Base-by-base conservation (phyloP, 257 asterid genomes). In the Lycium ferocissimum region DNA sequence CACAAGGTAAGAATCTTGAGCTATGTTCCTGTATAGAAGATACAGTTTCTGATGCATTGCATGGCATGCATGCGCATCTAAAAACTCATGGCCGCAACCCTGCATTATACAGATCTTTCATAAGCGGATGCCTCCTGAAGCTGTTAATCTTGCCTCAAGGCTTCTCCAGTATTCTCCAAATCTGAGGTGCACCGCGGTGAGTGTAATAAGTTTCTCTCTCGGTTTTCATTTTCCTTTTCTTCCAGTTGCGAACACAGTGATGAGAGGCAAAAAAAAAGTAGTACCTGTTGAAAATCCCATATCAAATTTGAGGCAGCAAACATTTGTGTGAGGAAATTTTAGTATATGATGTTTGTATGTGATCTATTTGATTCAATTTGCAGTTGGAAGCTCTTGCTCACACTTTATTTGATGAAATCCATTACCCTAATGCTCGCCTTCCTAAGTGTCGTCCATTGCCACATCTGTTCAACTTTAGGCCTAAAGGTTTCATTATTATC, bases 131-230 rank as follows among this genome's bases (percentile, higher is more conserved):
- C 97, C 97, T 66, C 98, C 97, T 80, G 97, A 95, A 89, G 97
- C 95, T 85, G 98, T 94, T 20, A 97, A 93, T 90, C 94, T 94
- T 40, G 98, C 93, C 73, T 92, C 97, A 8, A 92, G 97, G 85
- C 97, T 94, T 86, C 98, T 94, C 86, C 98, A 94, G 83, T 94
- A 94, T 93, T 95, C 98, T 20, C 98, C 98, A 43, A 92, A 93
- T 85, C 85, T 93, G 85, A 89, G 98, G 89, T 95, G 93, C 91
- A 89, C 92, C 83, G 97, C 97, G 85, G 97, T 95, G 86, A 95
- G 98, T 92, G 86, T 79, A 69, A 26, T 80, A 43, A 40, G 79
- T 71, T 26, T 40, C 56, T 71, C 56, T 40, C 14, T 13, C 79
- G 17, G 9, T 40, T 38, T 86, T 79, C 54, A 58, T 56, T 12